Percentiles rank a stretch among this genome's conserved stretches.
Evolutionary conservation across 2,329 filamentous ascomycete species (phyloP).

Genomic region (Xylaria sp.): DNA sequence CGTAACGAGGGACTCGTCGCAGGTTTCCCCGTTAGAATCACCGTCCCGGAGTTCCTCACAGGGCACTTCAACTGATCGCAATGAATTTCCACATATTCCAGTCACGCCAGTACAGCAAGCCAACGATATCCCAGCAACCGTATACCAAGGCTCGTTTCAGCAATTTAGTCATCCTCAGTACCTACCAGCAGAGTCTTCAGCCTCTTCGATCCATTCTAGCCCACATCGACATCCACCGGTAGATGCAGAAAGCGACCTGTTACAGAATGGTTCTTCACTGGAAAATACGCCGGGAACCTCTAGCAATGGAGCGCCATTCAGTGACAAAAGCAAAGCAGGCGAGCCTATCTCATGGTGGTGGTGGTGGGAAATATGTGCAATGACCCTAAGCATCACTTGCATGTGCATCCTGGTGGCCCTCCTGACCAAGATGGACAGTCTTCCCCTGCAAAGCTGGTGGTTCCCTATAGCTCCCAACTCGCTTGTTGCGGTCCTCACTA

Average conservation of each 20-base stretch:
- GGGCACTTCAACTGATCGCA: no score
- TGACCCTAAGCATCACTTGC: conserved; percentile 16
- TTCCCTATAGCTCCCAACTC: conserved; percentile 35
- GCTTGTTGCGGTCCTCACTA: conserved; percentile 26
- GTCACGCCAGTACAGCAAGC: no score
- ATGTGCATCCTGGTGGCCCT: conserved; percentile 14
- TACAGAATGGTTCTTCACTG: neutral
- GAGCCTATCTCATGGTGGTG: conserved; percentile 21
- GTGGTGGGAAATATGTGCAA: conserved; percentile 31
- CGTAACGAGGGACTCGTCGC: no score
- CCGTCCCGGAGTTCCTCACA: no score
- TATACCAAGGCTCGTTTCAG: no score
- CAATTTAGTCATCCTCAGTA: neutral
- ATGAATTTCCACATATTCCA: no score
- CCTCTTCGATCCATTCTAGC: neutral
- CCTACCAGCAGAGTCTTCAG: neutral
- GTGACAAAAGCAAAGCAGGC: neutral
- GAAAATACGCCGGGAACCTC: neutral
- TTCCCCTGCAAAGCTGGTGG: conserved; percentile 20
- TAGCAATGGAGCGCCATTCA: neutral
- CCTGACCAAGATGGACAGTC: conserved; percentile 17
- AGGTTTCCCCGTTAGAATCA: no score
- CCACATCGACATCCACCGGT: neutral
- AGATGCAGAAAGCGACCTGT: neutral
- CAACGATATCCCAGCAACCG: no score